Conservation (phyloP, 177 flowering plant genomes). For the Telopea speciosissima region DNA sequence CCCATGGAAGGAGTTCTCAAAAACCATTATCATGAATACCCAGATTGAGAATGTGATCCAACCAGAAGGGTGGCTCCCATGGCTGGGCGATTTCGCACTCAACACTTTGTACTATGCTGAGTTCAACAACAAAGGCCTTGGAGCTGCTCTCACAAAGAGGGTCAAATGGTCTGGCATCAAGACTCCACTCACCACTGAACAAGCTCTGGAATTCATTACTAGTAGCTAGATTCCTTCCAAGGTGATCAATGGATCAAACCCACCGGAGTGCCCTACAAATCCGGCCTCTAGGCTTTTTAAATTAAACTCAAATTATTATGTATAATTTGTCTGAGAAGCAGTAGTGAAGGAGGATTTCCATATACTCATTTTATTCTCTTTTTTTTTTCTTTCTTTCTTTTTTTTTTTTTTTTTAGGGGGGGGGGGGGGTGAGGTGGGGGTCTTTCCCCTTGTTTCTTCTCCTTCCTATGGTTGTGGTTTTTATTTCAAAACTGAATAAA, state of each 20-base stretch:
- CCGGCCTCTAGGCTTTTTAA: constrained; percentile 20
- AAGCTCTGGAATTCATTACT: constrained; percentile 17
- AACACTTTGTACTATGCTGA: constrained; percentile 35
- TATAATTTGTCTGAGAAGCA: too few relatives aligned
- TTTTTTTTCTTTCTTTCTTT: too few relatives aligned
- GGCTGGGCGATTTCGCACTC: constrained; percentile 36
- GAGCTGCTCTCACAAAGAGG: constrained; percentile 17
- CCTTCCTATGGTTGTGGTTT: too few relatives aligned
- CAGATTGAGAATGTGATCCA: constrained; percentile 37
- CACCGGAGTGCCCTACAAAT: constrained; percentile 36
- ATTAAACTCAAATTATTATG: too few relatives aligned
- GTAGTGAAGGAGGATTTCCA: too few relatives aligned
- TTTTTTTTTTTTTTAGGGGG: too few relatives aligned
- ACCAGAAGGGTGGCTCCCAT: constrained; percentile 51
- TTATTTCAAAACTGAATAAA: too few relatives aligned
- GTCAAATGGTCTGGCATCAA: constrained; percentile 38
- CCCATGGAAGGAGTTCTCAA: constrained; percentile 52
- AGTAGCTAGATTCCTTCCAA: constrained; percentile 10
- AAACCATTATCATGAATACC: constrained; percentile 36
- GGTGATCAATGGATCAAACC: constrained; percentile 24
- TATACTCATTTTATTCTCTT: too few relatives aligned
- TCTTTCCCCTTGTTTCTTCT: too few relatives aligned
- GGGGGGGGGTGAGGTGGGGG: too few relatives aligned
- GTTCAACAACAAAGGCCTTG: constrained; percentile 32
- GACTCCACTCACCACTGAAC: constrained; percentile 11